Evolutionary conservation across 257 asterid species (phyloP).

Genomic region (Solanum gracilifrons): DNA sequence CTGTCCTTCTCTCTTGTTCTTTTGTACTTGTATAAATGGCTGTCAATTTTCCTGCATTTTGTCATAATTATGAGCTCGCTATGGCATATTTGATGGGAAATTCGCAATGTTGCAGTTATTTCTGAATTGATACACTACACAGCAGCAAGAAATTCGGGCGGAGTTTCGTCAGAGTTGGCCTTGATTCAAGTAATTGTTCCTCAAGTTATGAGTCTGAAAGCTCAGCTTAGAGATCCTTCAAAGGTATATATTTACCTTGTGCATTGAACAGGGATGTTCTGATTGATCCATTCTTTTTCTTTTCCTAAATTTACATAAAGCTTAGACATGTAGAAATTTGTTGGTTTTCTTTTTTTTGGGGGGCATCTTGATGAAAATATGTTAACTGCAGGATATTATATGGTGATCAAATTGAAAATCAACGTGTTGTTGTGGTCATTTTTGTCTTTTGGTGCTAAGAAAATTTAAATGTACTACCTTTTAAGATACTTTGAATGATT

Average conservation of each 20-base stretch:
- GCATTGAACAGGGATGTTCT: background rate
- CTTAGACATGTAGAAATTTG: background rate
- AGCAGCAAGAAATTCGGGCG: slow-evolving; percentile 54
- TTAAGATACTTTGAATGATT: background rate
- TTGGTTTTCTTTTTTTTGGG: background rate
- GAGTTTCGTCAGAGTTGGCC: slow-evolving; percentile 74
- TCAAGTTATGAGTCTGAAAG: slow-evolving; percentile 70
- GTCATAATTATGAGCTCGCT: background rate
- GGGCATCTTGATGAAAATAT: background rate
- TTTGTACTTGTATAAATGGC: background rate
- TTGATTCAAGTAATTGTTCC: slow-evolving; percentile 91
- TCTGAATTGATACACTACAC: slow-evolving; percentile 93
- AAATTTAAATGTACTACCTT: background rate
- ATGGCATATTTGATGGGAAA: background rate
- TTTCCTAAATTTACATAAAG: background rate
- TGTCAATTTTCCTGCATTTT: background rate
- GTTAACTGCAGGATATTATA: background rate
- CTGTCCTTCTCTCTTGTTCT: background rate
- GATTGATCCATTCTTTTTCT: background rate
- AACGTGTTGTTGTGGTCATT: background rate
- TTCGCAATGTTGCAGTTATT: slow-evolving; percentile 48
- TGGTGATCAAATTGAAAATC: background rate
- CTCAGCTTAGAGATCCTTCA: slow-evolving; percentile 82
- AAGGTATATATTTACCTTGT: slow-evolving; percentile 51
- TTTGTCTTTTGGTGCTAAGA: background rate